A percentile compares a stretch with the other conserved stretches of the same genome.
These are phyloP conservation scores for Ophiostoma montium DNA, from an alignment of 2,329 filamentous ascomycete species.

Conservation along the genomic window DNA sequence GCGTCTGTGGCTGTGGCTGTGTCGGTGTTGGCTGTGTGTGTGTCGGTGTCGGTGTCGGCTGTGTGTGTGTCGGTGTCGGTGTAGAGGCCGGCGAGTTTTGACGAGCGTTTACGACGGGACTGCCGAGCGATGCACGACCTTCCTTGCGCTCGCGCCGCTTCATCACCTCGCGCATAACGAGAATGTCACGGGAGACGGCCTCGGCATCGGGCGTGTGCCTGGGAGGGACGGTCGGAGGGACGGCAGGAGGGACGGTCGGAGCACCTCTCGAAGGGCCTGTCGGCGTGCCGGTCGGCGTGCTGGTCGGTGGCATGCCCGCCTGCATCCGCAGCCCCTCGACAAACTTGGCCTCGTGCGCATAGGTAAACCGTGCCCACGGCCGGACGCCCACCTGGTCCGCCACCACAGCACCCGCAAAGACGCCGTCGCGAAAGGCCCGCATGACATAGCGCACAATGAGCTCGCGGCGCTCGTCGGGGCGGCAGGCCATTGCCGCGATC, in stretches of 20 bases:
- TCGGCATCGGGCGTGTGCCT: background rate
- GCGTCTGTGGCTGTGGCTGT: background rate
- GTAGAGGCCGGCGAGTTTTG: too few relatives aligned
- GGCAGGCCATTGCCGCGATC: background rate
- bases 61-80: background rate
- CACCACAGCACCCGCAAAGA: background rate
- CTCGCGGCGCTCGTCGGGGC: background rate
- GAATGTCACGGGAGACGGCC: slow-evolving; percentile 1
- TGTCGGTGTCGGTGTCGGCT: background rate
- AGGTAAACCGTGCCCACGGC: background rate
- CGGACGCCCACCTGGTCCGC: too few relatives aligned
- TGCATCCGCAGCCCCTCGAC: too few relatives aligned
- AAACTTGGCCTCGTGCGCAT: background rate
- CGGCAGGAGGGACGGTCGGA: too few relatives aligned
- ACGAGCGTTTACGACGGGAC: too few relatives aligned
- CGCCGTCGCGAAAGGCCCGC: background rate
- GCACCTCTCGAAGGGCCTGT: too few relatives aligned
- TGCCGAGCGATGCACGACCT: background rate
- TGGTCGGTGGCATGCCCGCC: background rate
- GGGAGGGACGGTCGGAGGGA: too few relatives aligned
- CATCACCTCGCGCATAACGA: slow-evolving; percentile 7
- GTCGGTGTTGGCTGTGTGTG: background rate
- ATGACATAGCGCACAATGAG: background rate
- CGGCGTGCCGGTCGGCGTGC: too few relatives aligned
- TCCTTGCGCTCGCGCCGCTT: slow-evolving; percentile 4